Conservation (phyloP, 805 yeast species). For the Metschnikowia lunata region DNA sequence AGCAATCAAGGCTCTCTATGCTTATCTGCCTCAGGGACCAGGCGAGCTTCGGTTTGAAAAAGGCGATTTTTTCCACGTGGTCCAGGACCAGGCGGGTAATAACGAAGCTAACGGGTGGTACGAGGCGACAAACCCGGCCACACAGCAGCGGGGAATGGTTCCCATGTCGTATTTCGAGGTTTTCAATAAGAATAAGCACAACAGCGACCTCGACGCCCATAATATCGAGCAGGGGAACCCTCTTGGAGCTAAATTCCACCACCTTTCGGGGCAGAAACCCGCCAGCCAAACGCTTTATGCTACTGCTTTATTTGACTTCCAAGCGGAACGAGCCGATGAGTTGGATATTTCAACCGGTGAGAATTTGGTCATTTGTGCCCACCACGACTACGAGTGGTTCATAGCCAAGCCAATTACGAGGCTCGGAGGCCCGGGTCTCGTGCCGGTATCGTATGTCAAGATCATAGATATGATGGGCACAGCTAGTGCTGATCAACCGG, state of each 20-base stretch:
- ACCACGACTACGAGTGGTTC: conserved; percentile 95
- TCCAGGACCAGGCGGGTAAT: conserved; percentile 22
- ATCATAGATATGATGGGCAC: conserved; percentile 63
- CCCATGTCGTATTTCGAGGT: conserved; percentile 82
- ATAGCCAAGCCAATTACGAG: conserved; percentile 95
- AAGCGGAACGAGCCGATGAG: conserved; percentile 82
- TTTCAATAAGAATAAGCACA: conserved; percentile 51
- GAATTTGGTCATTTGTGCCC: conserved; percentile 89
- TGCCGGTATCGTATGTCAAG: conserved; percentile 87
- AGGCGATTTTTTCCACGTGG: conserved; percentile 88
- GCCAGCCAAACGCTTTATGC: conserved; percentile 64
- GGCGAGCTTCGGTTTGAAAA: conserved; percentile 73
- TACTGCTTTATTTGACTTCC: conserved; percentile 77
- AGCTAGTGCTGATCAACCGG: conserved; percentile 11
- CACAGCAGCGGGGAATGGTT: conserved; percentile 76
- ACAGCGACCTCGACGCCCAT: conserved; percentile 16
- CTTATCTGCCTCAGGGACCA: conserved; percentile 72
- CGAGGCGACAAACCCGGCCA: conserved; percentile 83
- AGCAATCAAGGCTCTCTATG: conserved; percentile 77
- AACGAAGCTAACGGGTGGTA: conserved; percentile 59
- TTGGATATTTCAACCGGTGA: conserved; percentile 82
- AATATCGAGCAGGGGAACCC: conserved; percentile 16
- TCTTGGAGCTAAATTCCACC: conserved; percentile 19
- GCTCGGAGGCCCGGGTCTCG: conserved; percentile 94
- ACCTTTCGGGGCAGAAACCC: conserved; percentile 15